Evolutionary conservation across 2,329 filamentous ascomycete species (phyloP), one percentile per base, ranked within the genome.

Genomic region (Aureobasidium sp.): DNA sequence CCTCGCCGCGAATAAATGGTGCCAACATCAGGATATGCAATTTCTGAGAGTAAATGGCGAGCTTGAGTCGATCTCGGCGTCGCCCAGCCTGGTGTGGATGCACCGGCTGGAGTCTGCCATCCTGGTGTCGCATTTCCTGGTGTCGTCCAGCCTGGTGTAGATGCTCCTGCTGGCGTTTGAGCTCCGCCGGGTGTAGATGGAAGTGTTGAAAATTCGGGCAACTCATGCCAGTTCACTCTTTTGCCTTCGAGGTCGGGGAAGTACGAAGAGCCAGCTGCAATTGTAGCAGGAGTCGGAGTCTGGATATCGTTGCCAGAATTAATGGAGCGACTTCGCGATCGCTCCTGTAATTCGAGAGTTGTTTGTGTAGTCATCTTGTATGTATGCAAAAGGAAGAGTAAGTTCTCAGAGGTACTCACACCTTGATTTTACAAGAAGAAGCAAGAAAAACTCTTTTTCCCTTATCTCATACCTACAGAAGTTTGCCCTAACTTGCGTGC

Each of bases 1-100:
- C 76, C 76, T 45, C 73, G 70, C 72, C 75, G 75, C 12, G 74
- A 77, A 3, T 61, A 67, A 14, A 76, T 66, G 1, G 68, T 71
- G 19, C 73, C 74, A 31, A 74, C 68, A 42, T 74, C 71, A 24
- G 70, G 70, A 39, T 69, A 69, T 60, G 57, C 57, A 6, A n/a
- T 39, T 33, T 42, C 57, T 14, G 35, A 22, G 14, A 60, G 42
- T 6, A 60, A 22, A 14, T 45, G 45, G 17, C 45, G 42, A 17
- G 45, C n/a, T 33, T 40, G 33, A 37, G 42, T 45, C 3, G 42
- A 44, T 44, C 27, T 56, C 9, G 52, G 52, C 31, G 52, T 56
- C 17, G 35, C 39, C 52, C 52, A 56, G 2, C 54, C 54, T 15
- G 57, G 57, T 2, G 57, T 60, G 11, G 42, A 48, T 29, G 57